Conservation (phyloP, 306 rosid species). For the Cotoneaster glaucophyllus region DNA sequence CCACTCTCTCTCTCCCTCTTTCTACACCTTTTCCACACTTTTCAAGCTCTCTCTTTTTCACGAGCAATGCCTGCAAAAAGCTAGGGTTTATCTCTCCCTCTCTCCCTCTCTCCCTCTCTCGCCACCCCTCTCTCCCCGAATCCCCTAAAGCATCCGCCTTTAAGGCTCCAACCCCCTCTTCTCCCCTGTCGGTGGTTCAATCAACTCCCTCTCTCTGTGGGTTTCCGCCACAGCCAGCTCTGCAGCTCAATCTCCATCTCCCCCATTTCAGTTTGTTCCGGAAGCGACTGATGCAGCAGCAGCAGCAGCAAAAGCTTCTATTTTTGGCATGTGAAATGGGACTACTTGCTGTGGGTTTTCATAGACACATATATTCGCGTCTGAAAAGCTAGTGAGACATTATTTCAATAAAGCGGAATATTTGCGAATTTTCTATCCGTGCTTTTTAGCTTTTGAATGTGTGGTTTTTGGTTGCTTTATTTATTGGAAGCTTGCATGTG, state of each 20-base stretch:
- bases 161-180: neutral
- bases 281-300: constrained; percentile 4
- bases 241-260: neutral
- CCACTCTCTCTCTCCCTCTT: constrained; percentile 10
- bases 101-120: neutral
- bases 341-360: constrained; percentile 17
- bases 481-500: constrained; percentile 61
- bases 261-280: neutral
- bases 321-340: constrained; percentile 3
- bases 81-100: constrained; percentile 18
- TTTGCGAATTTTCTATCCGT: constrained; percentile 8
- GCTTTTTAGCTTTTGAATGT: constrained; percentile 31
- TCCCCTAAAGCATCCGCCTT: constrained; percentile 22
- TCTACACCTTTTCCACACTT: constrained; percentile 31
- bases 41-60: constrained; percentile 35
- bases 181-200: constrained; percentile 21
- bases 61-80: constrained; percentile 46
- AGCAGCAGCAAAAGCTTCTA: constrained; percentile 1
- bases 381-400: constrained; percentile 16
- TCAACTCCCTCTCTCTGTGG: constrained; percentile 11
- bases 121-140: constrained; percentile 1
- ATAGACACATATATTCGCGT: constrained; percentile 17
- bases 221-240: constrained; percentile 13
- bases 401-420: constrained; percentile 39
- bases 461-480: constrained; percentile 27